Evolutionary conservation across 805 yeast genomes (phyloP), one percentile per base, ranked within the genome.

Genomic region (Grigorovia humatica): DNA sequence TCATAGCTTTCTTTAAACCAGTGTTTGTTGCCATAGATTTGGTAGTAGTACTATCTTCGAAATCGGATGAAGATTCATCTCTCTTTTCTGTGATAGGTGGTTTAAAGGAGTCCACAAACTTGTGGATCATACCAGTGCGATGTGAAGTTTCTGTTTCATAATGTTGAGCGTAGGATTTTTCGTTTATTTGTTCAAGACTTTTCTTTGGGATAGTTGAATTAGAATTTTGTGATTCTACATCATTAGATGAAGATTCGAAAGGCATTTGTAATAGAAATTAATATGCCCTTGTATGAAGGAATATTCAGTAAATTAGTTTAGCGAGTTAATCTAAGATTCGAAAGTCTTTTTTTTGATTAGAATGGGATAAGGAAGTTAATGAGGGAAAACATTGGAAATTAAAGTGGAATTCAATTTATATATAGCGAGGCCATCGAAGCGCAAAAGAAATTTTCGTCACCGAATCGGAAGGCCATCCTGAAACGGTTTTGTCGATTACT

Each of bases 81-180:
- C 30, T n/a, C 2, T 12, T 32, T 15, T 53, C 18, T 17, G 46
- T 50, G 13, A 54, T 55, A 0, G 64, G 59, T 27, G 59, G 55
- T 44, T 59, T 62, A 47, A 60, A 63, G 3, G 65, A 60, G 40
- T 63, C 65, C 2, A 58, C 51, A 27, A 62, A 49, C 23, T 56
- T 50, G 45, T 49, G 49, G 23, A 54, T 15, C 17, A 19, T 19
- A 13, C 47, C 9, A 30, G 20, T 12, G 32, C 46, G 32, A 12
- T 50, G 43, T 2, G 41, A 19, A 6, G 43, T 44, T 35, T 46
- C 49, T 9, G 47, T 43, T 11, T 46, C 48, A 20, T 41, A 49
- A 20, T 45, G 20, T n/a, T 41, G 17, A 30, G 44, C 38, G 18
- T n/a, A 45, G 4, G 52, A 50, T 46, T 50, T 50, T 30, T 50